Evolutionary conservation across 768 basidiomycete species (phyloP), one percentile per base, ranked within the genome.

Genomic region (Terana coerulea): DNA sequence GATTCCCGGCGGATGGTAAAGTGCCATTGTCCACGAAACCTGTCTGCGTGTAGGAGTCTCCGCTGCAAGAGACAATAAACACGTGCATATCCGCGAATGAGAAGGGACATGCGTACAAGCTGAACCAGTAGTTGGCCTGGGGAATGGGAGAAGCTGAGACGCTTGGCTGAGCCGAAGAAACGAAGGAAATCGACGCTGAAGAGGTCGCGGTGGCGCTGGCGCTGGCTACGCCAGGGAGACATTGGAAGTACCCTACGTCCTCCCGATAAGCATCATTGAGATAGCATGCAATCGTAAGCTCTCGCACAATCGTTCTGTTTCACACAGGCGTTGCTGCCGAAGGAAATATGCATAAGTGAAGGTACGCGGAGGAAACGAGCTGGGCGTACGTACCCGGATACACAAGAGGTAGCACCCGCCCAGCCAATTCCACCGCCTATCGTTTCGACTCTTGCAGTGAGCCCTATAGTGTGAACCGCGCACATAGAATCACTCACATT

Each of bases 21-120:
- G 68, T 66, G 26, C 70, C 66, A 31, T 60, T 66, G 26, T 59
- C 67, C 47, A 69, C 59, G 63, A 82, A 82, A 14, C 75, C 76
- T 0, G 81, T 83, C 61, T 79, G 76, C 2, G 78, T 77, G 66
- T 81, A 82, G 1, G 80, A 81, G 58, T 81, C 79, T 8, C 80
- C 80, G 56, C 79, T 80, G 29, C 10, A n/a, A n/a, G n/a, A 46
- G 24, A 25, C 37, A 5, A 25, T 25, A 9, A 2, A 14, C 7
- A 12, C 19, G 11, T 10, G 24, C 9, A 15, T 21, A 30, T 0
- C 14, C 17, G 39, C 33, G 19, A 47, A n/a, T n/a, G n/a, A n/a
- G n/a, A n/a, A n/a, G n/a, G n/a, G n/a, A n/a, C n/a, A n/a, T 3
- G 50, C 75, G 51, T 58, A 80, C 78, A 81, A 82, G 63, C 75